phyloP scores from a whole-genome alignment of 441 rosid species.

The Gossypium schwendimanii region DNA sequence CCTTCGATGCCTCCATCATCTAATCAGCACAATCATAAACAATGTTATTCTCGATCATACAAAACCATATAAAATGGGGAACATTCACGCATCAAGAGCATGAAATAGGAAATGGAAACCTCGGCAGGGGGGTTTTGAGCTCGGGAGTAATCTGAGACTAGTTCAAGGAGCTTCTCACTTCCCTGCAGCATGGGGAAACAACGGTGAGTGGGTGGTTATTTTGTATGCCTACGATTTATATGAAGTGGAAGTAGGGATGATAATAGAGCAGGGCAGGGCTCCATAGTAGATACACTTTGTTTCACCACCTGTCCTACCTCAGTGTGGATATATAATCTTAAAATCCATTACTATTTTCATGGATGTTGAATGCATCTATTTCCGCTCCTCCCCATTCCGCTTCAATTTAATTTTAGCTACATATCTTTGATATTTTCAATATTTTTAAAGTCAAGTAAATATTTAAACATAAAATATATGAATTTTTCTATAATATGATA shows the following conservation, averaged over 20 bases:
- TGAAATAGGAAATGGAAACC: neutral
- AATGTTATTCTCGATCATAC: neutral
- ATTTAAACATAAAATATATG: too few relatives aligned
- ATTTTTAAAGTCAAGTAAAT: too few relatives aligned
- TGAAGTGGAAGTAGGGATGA: neutral
- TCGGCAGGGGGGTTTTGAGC: slow-evolving; percentile 14
- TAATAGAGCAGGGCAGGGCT: too few relatives aligned
- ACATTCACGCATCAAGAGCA: neutral
- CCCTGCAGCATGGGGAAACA: slow-evolving; percentile 37
- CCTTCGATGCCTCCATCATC: slow-evolving; percentile 63
- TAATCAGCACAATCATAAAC: neutral
- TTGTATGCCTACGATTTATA: neutral
- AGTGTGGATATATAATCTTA: too few relatives aligned
- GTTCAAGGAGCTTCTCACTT: slow-evolving; percentile 79
- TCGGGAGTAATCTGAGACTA: slow-evolving; percentile 49
- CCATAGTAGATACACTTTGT: too few relatives aligned
- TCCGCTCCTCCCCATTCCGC: too few relatives aligned
- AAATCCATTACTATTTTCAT: too few relatives aligned
- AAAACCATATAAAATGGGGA: neutral
- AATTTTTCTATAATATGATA: too few relatives aligned
- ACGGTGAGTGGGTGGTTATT: neutral
- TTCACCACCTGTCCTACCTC: too few relatives aligned
- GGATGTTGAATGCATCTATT: too few relatives aligned
- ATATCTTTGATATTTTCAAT: too few relatives aligned
- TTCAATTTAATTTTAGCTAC: too few relatives aligned